Percentiles rank a stretch among this genome's conserved stretches.
phyloP scores from a whole-genome alignment of 208 protist genomes.

The Acanthamoeba lenticulata region DNA sequence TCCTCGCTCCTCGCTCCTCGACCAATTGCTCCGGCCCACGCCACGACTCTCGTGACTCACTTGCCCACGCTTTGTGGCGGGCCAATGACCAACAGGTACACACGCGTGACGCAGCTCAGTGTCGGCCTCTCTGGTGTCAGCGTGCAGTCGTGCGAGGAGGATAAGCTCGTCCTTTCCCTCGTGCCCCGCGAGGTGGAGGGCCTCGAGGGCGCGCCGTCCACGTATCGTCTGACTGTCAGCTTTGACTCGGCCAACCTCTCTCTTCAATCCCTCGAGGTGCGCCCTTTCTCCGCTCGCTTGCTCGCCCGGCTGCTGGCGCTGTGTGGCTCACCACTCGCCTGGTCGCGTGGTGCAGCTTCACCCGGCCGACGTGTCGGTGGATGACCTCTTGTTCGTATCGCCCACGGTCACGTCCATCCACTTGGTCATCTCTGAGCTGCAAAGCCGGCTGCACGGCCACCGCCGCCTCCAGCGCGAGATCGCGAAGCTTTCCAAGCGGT shows the following conservation, averaged over 20 bases:
- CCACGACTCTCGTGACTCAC: too few species aligned
- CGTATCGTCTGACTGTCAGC: background rate
- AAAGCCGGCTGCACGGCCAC: constrained; percentile 14
- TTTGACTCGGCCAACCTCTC: background rate
- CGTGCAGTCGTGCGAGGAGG: background rate
- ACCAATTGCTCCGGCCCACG: too few species aligned
- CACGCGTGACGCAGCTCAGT: background rate
- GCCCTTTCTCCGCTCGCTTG: background rate
- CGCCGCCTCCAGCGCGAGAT: background rate
- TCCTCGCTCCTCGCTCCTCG: background rate
- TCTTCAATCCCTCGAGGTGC: background rate
- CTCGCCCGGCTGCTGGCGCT: background rate
- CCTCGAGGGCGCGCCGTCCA: background rate
- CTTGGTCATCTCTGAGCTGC: background rate
- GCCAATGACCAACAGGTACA: too few species aligned
- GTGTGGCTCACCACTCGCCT: background rate
- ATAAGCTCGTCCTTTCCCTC: background rate
- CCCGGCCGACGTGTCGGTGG: constrained; percentile 3
- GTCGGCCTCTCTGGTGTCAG: background rate
- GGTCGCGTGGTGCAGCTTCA: background rate
- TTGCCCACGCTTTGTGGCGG: too few species aligned
- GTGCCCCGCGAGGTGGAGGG: background rate
- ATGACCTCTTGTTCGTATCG: constrained; percentile 15
- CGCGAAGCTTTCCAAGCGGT: constrained; percentile 13
- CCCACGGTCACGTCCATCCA: background rate